Evolutionary conservation across 352 stramenopile species (phyloP), one percentile per base, ranked within the genome.

Genomic region (Pythium periplocum): DNA sequence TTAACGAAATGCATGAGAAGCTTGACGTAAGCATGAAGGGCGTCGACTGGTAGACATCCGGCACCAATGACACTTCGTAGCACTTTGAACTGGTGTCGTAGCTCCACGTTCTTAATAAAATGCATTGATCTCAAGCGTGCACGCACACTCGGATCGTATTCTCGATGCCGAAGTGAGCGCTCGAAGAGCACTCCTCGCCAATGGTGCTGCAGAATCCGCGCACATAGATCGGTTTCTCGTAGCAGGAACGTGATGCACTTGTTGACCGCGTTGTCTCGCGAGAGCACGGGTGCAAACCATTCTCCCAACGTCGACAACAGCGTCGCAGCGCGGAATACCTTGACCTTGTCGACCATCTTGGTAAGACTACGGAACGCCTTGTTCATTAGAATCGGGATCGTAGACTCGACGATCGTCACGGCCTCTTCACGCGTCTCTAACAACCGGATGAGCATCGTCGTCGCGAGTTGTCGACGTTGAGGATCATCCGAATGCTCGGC

Each of bases 141-240:
- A 33, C 73, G 68, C 8, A 85, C 73, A 7, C 65, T 69, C 6
- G 68, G 42, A 43, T 89, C 77, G 36, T 71, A 71, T n/a, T 88
- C 67, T 7, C 67, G 69, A 6, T 61, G 62, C 17, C 61, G 57
- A 4, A 87, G 34, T 34, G 53, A 70, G 11, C 79, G 71, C 48
- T 87, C 72, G 48, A 88, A 86, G 9, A 78, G 31, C 6, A 87
- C 71, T 9, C 79, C 70, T 2, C 82, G 73, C 71, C 79, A 87
- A 45, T 88, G 74, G 43, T 93, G 82, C 59, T 93, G 82, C 4
- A 93, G 51, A 43, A 93, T 82, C 10, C 76, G 77, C 5, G 82
- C 75, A 17, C 79, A 88, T 6, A 84, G 47, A 26, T 93, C 82
- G 1, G 66, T 75, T 54, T 87, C 76, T 1, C 76, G 77, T 6